Evolutionary conservation across 2,329 filamentous ascomycete genomes (phyloP), one percentile per base, ranked within the genome.

Genomic region (Aspergillus thermomutatus): DNA sequence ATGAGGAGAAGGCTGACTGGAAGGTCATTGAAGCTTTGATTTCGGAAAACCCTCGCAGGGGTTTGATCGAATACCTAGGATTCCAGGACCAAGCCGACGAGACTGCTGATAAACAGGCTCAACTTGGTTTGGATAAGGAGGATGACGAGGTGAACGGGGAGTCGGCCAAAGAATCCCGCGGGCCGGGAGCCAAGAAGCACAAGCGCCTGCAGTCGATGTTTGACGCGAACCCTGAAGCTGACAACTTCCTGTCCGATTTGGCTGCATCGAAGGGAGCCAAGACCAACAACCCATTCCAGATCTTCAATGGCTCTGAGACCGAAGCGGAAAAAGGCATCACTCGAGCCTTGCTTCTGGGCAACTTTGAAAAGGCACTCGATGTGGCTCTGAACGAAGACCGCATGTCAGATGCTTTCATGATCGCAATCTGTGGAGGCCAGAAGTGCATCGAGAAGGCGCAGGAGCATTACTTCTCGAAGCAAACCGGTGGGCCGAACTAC

Each of bases 1-100:
- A 97, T 1, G 91, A 96, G 63, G 94, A 97, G 72, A 97, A 92
- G 79, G 89, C 90, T 3, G 93, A 97, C 74, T 99, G 94, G 94
- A 89, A 89, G 63, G 91, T 97, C 40, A 91, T 99, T 72, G 87
- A 94, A 73, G 94, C 92, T 1, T 77, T 99, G 59, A 88, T 93
- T 50, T 88, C 90, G 3, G 87, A 89, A 28, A 92, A 93, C 68
- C 89, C 92, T n/a, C 86, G 92, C 45, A 88, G 89, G 71, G 87
- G 90, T 71, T 87, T 99, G 56, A 84, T 94, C 23, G 89, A 95
- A 64, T 92, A 95, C 71, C 83, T 99, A 19, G 94, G 93, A n/a
- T 93, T 97, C 74, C 80, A 85, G 28, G 85, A 88, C 56, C 69
- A 73, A 41, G 82, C 85, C 55, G 84, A 83, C 50, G 79, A 81